Percentiles rank a stretch among this genome's conserved stretches.
phyloP scores from a whole-genome alignment of 768 basidiomycete genomes.

The Lactarius deliciosus region DNA sequence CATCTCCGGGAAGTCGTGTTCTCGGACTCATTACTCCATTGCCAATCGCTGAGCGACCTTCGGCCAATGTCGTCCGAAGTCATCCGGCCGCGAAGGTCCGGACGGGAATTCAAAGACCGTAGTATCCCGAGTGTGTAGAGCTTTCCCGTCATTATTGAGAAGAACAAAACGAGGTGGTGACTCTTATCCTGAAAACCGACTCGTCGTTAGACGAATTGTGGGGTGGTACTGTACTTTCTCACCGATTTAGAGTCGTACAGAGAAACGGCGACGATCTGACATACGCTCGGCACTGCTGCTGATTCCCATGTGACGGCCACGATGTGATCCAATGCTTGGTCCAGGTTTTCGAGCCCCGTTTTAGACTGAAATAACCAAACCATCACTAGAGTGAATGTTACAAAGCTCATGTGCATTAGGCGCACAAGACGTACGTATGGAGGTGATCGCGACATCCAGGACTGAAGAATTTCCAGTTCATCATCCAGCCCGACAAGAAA shows the following conservation, averaged over 20 bases:
- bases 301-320: conserved; percentile 44
- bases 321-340: conserved; percentile 42
- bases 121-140: conserved; percentile 39
- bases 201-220: neutral
- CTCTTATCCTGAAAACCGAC: conserved; percentile 11
- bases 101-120: conserved; percentile 37
- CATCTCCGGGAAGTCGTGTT: conserved; percentile 8
- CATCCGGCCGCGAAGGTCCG: conserved; percentile 36
- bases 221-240: conserved; percentile 16
- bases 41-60: conserved; percentile 42
- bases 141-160: conserved; percentile 51
- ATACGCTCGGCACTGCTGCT: conserved; percentile 38
- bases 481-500: neutral
- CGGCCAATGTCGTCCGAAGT: conserved; percentile 44
- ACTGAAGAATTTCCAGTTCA: conserved; percentile 33
- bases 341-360: conserved; percentile 37
- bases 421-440: conserved; percentile 37
- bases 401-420: neutral
- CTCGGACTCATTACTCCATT: conserved; percentile 35
- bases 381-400: conserved; percentile 38
- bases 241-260: conserved; percentile 39
- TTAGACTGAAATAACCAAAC: conserved; percentile 43
- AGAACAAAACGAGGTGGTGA: conserved; percentile 44
- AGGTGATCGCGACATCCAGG: conserved; percentile 43
- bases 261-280: conserved; percentile 36